Percentiles rank a stretch among this genome's conserved stretches.
phyloP scores from a whole-genome alignment of 768 basidiomycete genomes.

The Sarcodon aspratus region DNA sequence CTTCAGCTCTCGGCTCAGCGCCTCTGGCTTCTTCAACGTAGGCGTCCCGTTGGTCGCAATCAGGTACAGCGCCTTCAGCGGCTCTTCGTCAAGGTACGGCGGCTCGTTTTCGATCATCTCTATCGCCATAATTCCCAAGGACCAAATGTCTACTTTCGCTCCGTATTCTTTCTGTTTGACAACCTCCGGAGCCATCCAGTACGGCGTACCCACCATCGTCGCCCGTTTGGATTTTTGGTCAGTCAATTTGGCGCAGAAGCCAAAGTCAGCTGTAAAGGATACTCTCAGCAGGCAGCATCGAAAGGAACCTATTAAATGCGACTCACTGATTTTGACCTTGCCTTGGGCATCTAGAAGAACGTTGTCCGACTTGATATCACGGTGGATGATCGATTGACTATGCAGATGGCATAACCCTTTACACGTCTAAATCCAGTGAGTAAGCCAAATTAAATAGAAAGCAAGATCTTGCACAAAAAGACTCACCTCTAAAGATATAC shows the following conservation, averaged over 20 bases:
- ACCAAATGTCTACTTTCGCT: slow-evolving; percentile 96
- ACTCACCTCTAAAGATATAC: slow-evolving; percentile 83
- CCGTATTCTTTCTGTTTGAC: slow-evolving; percentile 97
- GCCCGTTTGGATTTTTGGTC: slow-evolving; percentile 96
- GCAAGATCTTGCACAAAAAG: neutral
- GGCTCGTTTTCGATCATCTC: slow-evolving; percentile 99
- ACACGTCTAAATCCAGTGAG: slow-evolving; percentile 55
- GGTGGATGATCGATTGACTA: slow-evolving; percentile 89
- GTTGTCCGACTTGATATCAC: slow-evolving; percentile 96
- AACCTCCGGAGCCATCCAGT: slow-evolving; percentile 99
- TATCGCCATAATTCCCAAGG: slow-evolving; percentile 95
- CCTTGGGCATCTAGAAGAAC: slow-evolving; percentile 88
- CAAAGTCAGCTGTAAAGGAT: slow-evolving; percentile 69
- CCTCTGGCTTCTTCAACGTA: slow-evolving; percentile 92
- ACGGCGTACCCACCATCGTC: slow-evolving; percentile 97
- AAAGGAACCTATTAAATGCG: neutral
- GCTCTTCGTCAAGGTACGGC: slow-evolving; percentile 92
- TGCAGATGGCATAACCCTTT: slow-evolving; percentile 90
- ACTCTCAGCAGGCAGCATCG: neutral
- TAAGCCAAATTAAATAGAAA: slow-evolving; percentile 1
- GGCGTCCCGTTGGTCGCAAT: slow-evolving; percentile 99
- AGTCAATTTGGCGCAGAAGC: slow-evolving; percentile 92
- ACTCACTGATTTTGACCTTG: slow-evolving; percentile 94
- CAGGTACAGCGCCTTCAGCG: slow-evolving; percentile 85
- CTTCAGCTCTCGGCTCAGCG: slow-evolving; percentile 86